Evolutionary conservation across 75 land plant genomes (phyloP), one percentile per base, ranked within the genome.

Genomic region (Cryptomeria japonica): DNA sequence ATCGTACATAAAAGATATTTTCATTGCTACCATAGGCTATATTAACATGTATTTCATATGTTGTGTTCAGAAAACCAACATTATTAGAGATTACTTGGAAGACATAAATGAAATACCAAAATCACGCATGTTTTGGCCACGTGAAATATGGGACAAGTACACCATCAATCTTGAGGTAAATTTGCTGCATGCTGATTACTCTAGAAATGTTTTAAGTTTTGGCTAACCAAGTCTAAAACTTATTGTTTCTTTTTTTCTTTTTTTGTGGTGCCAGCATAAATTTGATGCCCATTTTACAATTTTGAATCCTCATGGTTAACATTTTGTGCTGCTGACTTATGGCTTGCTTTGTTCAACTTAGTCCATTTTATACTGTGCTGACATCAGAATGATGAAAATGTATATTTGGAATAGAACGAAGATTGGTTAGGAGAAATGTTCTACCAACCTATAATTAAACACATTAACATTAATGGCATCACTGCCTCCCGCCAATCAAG

Each of bases 51-150:
- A 84, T 64, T 58, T 84, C 25, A 25, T 46, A 68, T 87, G 28
- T 75, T 1, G 18, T 37, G 73, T 53, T 84, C 97, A 98, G 99
- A 98, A 98, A 95, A 93, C 94, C 86, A 98, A 98, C 85, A 96
- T 98, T 36, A 97, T 97, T 58, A 92, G 97, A 86, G 99, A 98
- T 87, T 98, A 98, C 87, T 84, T 98, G 85, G 99, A 98, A 89
- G 99, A 97, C 87, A 98, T 98, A 82, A 97, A 98, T 89, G 99
- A 98, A 90, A 91, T 98, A 89, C 99, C 99, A 68, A 95, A 91
- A 85, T 95, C 97, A 42, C 99, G 99, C n/a, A 98, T 97, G 99
- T 98, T 98, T 88, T 98, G 99, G 99, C 99, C 99, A 31, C 95
- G 95, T n/a, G 90, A 97, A 85, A 95, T 98, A 42, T 98, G 99